Evolutionary conservation across 768 basidiomycete genomes (phyloP), one percentile per base, ranked within the genome.

Genomic region (Boletus fagicola): DNA sequence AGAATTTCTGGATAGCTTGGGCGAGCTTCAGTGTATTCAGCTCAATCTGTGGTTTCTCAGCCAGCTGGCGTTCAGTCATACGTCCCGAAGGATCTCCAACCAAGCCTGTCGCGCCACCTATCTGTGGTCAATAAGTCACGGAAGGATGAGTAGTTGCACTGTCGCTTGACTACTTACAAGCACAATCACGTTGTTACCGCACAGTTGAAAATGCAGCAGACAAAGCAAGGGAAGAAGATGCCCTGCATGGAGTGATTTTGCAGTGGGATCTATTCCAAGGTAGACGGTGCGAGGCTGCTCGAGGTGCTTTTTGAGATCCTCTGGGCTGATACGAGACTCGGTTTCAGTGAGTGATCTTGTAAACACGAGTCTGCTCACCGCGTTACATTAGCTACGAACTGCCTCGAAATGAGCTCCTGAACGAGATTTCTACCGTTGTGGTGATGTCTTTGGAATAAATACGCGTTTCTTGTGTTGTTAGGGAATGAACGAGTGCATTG

Each of bases 81-180:
- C 95, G 82, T 2, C 97, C 96, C 5, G 95, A 96, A 9, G 97
- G 97, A 68, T 99, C 97, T 7, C 97, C 97, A 45, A 99, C 87
- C n/a, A 89, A 85, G 10, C 94, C 97, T 0, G 96, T 98, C 10
- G 94, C 95, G 1, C 94, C 94, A 33, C 97, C 96, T 69, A 98
- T 90, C 96, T 98, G 67, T 33, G 35, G 12, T 13, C n/a, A 39
- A 49, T 26, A 7, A 49, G 54, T 60, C 49, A 53, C 30, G 46
- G 5, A 48, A 51, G 31, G 39, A 43, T 43, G 38, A 62, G 39
- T 35, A 45, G 31, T 31, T 30, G 22, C 13, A 48, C 18, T 5
- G 15, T 24, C 39, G 11, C 31, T 50, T 43, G 49, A 51, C 28
- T 1, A 72, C 90, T 74, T 67, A 97, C 96, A 28, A 99, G 80